These are phyloP conservation scores for Neurospora sublineolata DNA, from an alignment of 495 filamentous ascomycete genomes.

Conservation along the genomic window DNA sequence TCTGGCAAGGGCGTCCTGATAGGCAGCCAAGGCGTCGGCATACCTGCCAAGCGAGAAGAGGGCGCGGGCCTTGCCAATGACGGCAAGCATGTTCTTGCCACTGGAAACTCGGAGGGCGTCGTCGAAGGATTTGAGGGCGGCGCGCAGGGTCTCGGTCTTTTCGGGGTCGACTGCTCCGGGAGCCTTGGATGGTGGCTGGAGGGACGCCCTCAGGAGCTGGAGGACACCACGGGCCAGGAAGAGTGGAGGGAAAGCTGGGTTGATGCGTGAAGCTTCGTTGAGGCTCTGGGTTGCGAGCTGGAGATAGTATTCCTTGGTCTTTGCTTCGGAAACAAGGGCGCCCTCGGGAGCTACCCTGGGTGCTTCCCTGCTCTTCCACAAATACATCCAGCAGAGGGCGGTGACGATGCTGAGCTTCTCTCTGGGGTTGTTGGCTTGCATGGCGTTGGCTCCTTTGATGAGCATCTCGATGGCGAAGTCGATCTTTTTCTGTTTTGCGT, in stretches of 20 bases:
- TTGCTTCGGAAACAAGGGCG: slow-evolving; percentile 50
- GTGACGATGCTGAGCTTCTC: slow-evolving; percentile 79
- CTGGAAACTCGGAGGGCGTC: slow-evolving; percentile 76
- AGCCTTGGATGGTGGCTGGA: slow-evolving; percentile 63
- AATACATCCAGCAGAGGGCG: slow-evolving; percentile 82
- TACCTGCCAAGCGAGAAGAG: slow-evolving; percentile 75
- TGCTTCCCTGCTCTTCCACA: slow-evolving; percentile 83
- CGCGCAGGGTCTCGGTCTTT: slow-evolving; percentile 64
- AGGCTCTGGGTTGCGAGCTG: slow-evolving; percentile 79
- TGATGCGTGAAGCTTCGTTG: slow-evolving; percentile 90
- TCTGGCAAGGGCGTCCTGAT: slow-evolving; percentile 74
- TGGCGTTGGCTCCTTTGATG: slow-evolving; percentile 64
- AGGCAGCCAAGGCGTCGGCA: slow-evolving; percentile 66
- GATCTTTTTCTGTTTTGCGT: slow-evolving; percentile 86
- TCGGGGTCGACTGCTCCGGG: slow-evolving; percentile 58
- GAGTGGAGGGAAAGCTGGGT: slow-evolving; percentile 76
- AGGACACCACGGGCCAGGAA: slow-evolving; percentile 88
- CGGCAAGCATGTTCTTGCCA: slow-evolving; percentile 79
- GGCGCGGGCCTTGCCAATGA: slow-evolving; percentile 73
- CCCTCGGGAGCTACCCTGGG: slow-evolving; percentile 63
- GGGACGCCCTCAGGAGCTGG: slow-evolving; percentile 73
- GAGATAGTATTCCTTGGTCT: slow-evolving; percentile 86
- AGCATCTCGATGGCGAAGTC: slow-evolving; percentile 93
- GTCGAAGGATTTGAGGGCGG: slow-evolving; percentile 83
- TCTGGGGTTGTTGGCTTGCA: slow-evolving; percentile 57